Evolutionary conservation across 2,329 filamentous ascomycete species (phyloP).

Genomic region (Fusarium secorum): DNA sequence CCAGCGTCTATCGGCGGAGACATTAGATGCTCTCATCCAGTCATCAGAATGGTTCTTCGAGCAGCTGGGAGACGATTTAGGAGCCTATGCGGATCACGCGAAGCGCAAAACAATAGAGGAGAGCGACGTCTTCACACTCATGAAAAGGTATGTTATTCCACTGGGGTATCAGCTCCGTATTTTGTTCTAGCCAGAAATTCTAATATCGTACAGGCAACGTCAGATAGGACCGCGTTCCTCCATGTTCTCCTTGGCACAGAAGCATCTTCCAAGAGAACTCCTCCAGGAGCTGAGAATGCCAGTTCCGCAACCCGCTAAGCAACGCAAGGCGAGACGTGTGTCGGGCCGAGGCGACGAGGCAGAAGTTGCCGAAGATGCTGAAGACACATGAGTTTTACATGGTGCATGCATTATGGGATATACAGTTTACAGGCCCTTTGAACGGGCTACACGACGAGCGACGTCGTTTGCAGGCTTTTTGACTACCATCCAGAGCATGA

Average conservation of each 20-base stretch:
- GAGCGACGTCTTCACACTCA: conserved; percentile 80
- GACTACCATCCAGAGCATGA: conserved; percentile 97
- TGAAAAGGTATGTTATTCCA: conserved; percentile 73
- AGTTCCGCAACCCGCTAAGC: conserved; percentile 60
- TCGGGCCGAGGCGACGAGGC: conserved; percentile 46
- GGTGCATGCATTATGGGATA: conserved; percentile 15
- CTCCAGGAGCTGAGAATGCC: conserved; percentile 83
- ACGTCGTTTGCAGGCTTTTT: conserved; percentile 83
- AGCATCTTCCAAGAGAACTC: conserved; percentile 81
- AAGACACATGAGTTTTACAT: conserved; percentile 45
- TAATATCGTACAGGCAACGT: conserved; percentile 70
- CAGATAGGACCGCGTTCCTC: conserved; percentile 76
- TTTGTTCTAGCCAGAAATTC: conserved; percentile 36
- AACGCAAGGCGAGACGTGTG: conserved; percentile 48
- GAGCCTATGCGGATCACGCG: conserved; percentile 81
- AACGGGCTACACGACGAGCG: conserved; percentile 67
- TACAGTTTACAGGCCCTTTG: conserved; percentile 40
- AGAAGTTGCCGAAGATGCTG: conserved; percentile 48
- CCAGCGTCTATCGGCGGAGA: conserved; percentile 75
- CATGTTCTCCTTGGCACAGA: conserved; percentile 84
- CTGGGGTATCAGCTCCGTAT: conserved; percentile 35
- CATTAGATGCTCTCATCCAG: conserved; percentile 76
- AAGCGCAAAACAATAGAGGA: conserved; percentile 87
- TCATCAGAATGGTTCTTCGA: conserved; percentile 94
- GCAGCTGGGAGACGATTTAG: conserved; percentile 81